These are phyloP conservation scores for Musa schizocarpa DNA, from an alignment of 176 grass and related monocot genomes.

Conservation along the genomic window DNA sequence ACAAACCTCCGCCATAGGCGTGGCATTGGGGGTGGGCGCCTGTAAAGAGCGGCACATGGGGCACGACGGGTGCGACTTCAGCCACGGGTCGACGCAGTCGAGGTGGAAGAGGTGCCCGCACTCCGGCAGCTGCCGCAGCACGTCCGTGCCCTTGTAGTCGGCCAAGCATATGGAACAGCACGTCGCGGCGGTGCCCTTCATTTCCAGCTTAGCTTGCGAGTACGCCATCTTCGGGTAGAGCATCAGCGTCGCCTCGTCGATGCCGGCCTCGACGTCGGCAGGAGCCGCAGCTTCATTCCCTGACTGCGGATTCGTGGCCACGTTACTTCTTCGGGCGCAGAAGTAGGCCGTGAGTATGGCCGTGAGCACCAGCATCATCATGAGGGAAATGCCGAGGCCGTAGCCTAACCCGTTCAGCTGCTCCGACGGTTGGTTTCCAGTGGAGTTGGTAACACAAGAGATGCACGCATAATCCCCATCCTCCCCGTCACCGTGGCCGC, in stretches of 20 bases:
- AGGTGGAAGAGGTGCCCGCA: slow-evolving; percentile 45
- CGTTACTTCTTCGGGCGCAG: not conserved
- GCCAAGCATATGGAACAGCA: slow-evolving; percentile 30
- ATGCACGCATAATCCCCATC: too few relatives aligned
- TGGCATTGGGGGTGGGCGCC: not conserved
- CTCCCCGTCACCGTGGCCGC: not conserved
- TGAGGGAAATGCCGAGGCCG: not conserved
- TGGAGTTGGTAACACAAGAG: not conserved
- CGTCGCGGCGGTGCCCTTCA: not conserved
- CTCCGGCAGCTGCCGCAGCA: slow-evolving; percentile 26
- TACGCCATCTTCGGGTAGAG: slow-evolving; percentile 22
- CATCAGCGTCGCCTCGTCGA: slow-evolving; percentile 19
- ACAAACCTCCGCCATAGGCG: not conserved
- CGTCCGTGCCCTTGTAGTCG: slow-evolving; percentile 23
- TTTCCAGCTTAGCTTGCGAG: slow-evolving; percentile 1
- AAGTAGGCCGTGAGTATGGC: not conserved
- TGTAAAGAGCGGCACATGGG: slow-evolving; percentile 34
- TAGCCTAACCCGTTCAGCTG: not conserved
- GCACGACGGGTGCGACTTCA: slow-evolving; percentile 29
- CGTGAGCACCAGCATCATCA: too few relatives aligned
- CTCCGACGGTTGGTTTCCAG: too few relatives aligned
- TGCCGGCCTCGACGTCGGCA: not conserved
- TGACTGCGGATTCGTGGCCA: slow-evolving; percentile 1
- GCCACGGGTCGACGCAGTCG: slow-evolving; percentile 42
- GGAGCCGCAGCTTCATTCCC: slow-evolving; percentile 11